Evolutionary conservation across 306 rosid species (phyloP), one percentile per base, ranked within the genome.

Genomic region (Lupinus albus): DNA sequence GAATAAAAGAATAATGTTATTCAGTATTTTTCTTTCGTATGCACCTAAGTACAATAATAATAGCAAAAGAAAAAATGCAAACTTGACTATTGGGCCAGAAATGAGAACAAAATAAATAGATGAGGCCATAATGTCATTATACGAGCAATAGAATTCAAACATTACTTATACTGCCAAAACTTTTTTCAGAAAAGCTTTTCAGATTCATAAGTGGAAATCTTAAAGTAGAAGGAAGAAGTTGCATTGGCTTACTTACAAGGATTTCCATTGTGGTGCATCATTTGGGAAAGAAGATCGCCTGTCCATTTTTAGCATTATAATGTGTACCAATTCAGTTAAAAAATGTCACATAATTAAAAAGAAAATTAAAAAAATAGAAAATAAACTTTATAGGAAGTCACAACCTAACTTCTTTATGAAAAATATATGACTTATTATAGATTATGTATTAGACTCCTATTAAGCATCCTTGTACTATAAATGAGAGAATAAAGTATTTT

Each of bases 211-310:
- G 32, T 12, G 42, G 62, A 45, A 72, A 61, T 52, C 75, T 73
- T 52, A 73, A 67, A 67, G 47, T 10, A 28, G 67, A 78, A 70
- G 78, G 71, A 73, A 78, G 49, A 54, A 67, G 68, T 17, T 58
- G 53, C 6, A 58, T 39, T 65, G 7, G 13, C 60, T 59, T 16
- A 4, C 70, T 59, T 32, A 11, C 10, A 54, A 9, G 49, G 45
- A 46, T 21, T 70, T 56, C 11, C 25, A 14, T 17, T 5, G 30
- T 25, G 70, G 59, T n/a, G 66, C 51, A 64, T 47, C n/a, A n/a
- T n/a, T n/a, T n/a, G n/a, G n/a, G n/a, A n/a, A n/a, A n/a, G n/a
- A n/a, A n/a, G n/a, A n/a, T n/a, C n/a, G n/a, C n/a, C n/a, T n/a
- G n/a, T n/a, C n/a, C n/a, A n/a, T n/a, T n/a, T n/a, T n/a, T n/a